Evolutionary conservation across 2,329 filamentous ascomycete species (phyloP).

Genomic region (Fusarium begoniae): DNA sequence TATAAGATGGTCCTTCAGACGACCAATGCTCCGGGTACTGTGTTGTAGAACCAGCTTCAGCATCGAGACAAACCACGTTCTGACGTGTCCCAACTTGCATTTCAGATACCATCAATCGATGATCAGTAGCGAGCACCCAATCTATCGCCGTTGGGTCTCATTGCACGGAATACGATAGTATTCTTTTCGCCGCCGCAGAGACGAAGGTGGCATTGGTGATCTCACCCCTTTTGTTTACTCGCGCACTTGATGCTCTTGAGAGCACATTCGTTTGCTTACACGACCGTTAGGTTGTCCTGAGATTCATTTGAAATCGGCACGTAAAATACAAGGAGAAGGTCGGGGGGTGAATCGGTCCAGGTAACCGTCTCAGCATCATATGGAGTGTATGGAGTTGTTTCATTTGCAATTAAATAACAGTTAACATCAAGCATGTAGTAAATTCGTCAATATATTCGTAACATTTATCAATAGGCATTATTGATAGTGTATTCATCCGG

Average conservation of each 20-base stretch:
- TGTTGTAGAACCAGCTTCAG: neutral
- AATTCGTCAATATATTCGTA: constrained; percentile 9
- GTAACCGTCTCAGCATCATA: constrained; percentile 9
- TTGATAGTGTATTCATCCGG: neutral
- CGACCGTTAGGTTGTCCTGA: constrained; percentile 12
- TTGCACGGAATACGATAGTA: neutral
- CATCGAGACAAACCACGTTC: neutral
- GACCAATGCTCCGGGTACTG: neutral
- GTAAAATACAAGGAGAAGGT: constrained; percentile 17
- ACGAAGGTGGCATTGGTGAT: constrained; percentile 7
- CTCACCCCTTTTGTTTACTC: constrained; percentile 19
- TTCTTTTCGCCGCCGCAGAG: neutral
- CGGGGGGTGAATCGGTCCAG: constrained; percentile 9
- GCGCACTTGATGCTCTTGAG: constrained; percentile 23
- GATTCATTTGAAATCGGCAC: constrained; percentile 26
- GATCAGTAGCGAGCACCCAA: neutral
- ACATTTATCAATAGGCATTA: neutral
- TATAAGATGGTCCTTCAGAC: neutral
- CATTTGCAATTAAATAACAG: constrained; percentile 25
- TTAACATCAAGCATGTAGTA: constrained; percentile 22
- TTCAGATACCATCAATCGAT: neutral
- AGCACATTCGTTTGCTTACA: constrained; percentile 27
- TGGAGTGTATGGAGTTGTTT: constrained; percentile 26
- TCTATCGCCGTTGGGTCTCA: neutral
- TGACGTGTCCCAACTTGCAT: neutral